A percentile compares a stretch with the other conserved stretches of the same genome.
Evolutionary conservation across 164 flowering plant genomes (phyloP).

Genomic region (Taxillus chinensis): DNA sequence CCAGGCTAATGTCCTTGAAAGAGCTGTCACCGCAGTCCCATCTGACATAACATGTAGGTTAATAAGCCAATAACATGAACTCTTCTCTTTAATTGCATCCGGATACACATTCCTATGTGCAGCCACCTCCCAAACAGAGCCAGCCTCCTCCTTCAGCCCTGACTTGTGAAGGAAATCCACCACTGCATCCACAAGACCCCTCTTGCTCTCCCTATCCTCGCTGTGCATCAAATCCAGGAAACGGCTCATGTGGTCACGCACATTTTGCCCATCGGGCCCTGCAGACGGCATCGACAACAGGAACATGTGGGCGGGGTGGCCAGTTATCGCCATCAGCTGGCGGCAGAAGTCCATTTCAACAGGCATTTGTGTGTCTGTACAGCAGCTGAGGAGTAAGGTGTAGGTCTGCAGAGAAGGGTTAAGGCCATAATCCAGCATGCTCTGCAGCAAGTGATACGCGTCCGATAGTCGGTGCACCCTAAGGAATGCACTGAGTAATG

Average conservation of each 20-base stretch:
- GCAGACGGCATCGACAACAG: constrained; percentile 69
- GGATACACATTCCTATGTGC: constrained; percentile 84
- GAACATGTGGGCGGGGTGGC: constrained; percentile 85
- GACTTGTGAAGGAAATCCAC: constrained; percentile 89
- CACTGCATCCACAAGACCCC: constrained; percentile 91
- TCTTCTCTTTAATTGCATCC: constrained; percentile 70
- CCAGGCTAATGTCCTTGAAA: constrained; percentile 92
- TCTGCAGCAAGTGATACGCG: constrained; percentile 59
- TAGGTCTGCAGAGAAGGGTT: constrained; percentile 82
- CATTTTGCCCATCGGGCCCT: constrained; percentile 81
- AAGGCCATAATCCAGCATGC: constrained; percentile 66
- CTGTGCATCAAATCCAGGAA: constrained; percentile 84
- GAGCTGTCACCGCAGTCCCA: constrained; percentile 90
- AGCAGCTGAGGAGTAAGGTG: constrained; percentile 83
- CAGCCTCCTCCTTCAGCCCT: constrained; percentile 94
- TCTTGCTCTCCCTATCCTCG: constrained; percentile 88
- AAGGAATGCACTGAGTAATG: constrained; percentile 85
- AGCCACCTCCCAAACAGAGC: constrained; percentile 97
- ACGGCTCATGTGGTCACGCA: constrained; percentile 56
- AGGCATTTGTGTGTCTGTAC: constrained; percentile 59
- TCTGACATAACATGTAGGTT: constrained; percentile 98
- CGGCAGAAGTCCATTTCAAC: constrained; percentile 59
- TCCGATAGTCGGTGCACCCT: constrained; percentile 57
- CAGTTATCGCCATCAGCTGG: constrained; percentile 68
- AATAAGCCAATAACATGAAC: constrained; percentile 81